Percentiles rank a stretch among this genome's conserved stretches.
Evolutionary conservation across 345 rosid genomes (phyloP).

Genomic region (Ceriops zippeliana): DNA sequence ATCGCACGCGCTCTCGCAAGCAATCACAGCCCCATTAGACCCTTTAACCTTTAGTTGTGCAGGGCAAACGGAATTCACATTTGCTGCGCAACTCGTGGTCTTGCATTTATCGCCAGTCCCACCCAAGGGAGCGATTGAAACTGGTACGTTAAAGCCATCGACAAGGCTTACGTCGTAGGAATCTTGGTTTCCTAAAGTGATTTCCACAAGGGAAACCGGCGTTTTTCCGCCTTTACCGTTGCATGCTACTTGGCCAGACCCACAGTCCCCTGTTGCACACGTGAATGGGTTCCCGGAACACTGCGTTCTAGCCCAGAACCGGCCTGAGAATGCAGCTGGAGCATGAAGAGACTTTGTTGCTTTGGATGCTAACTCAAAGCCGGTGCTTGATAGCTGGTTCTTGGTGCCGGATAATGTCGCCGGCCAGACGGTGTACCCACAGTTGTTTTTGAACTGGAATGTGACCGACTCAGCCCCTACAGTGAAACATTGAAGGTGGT

Average conservation of each 20-base stretch:
- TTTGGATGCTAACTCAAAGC: too few relatives aligned
- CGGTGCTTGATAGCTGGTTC: too few relatives aligned
- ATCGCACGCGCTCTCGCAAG: constrained; percentile 45
- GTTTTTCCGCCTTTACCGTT: constrained; percentile 26
- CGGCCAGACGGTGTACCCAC: too few relatives aligned
- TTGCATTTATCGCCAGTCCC: constrained; percentile 14
- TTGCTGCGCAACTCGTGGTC: constrained; percentile 22
- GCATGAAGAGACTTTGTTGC: too few relatives aligned
- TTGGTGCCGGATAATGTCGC: too few relatives aligned
- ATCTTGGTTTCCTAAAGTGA: constrained; percentile 24
- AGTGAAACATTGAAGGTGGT: too few relatives aligned
- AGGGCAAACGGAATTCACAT: constrained; percentile 48
- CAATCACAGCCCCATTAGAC: constrained; percentile 24
- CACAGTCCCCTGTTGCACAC: too few relatives aligned
- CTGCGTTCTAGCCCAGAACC: too few relatives aligned
- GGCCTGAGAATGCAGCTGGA: too few relatives aligned
- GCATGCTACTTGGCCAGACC: constrained; percentile 41
- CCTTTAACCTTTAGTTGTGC: constrained; percentile 28
- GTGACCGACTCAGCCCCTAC: too few relatives aligned
- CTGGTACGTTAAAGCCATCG: constrained; percentile 44
- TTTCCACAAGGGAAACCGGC: constrained; percentile 42
- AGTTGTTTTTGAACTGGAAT: too few relatives aligned
- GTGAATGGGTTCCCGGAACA: too few relatives aligned
- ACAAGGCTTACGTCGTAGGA: constrained; percentile 45
- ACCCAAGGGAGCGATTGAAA: constrained; percentile 34